Conservation (phyloP, 73 alveolate genomes). For the Uronychia setigera region DNA sequence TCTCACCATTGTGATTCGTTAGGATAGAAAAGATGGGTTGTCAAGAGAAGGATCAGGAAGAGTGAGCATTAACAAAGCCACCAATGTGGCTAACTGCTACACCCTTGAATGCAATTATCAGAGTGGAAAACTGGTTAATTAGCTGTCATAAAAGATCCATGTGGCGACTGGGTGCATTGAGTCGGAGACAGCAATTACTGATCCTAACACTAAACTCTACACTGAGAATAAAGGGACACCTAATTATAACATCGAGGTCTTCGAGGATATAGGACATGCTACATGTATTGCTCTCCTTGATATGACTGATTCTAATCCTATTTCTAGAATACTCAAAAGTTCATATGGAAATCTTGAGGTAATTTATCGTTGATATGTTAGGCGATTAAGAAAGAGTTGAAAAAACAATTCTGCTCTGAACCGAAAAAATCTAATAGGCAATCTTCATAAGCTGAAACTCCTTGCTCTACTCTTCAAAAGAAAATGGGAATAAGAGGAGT, state of each 20-base stretch:
- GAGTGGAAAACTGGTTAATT: conserved; percentile 59
- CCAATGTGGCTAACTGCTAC: conserved; percentile 83
- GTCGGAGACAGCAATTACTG: conserved; percentile 45
- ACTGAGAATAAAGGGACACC: conserved; percentile 28
- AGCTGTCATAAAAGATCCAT: conserved; percentile 30
- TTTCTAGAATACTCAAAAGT: conserved; percentile 61
- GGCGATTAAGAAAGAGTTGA: too few relatives aligned
- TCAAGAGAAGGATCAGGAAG: conserved; percentile 93
- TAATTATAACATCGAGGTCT: conserved; percentile 48
- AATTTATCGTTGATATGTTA: too few relatives aligned
- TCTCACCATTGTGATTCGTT: not conserved
- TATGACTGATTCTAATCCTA: conserved; percentile 57
- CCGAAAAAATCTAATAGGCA: too few relatives aligned
- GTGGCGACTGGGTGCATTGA: conserved; percentile 31
- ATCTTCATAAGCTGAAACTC: too few relatives aligned
- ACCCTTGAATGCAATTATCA: conserved; percentile 92
- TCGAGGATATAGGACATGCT: conserved; percentile 73
- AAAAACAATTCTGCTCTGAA: too few relatives aligned
- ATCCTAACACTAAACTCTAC: conserved; percentile 6
- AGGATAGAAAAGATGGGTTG: conserved; percentile 82
- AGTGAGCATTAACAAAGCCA: conserved; percentile 89
- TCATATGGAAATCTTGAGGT: not conserved
- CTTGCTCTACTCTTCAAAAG: too few relatives aligned
- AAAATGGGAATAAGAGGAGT: too few relatives aligned
- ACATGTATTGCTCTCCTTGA: conserved; percentile 56